These are phyloP conservation scores for Quercus lobata DNA, from an alignment of 331 rosid species.

Conservation along the genomic window DNA sequence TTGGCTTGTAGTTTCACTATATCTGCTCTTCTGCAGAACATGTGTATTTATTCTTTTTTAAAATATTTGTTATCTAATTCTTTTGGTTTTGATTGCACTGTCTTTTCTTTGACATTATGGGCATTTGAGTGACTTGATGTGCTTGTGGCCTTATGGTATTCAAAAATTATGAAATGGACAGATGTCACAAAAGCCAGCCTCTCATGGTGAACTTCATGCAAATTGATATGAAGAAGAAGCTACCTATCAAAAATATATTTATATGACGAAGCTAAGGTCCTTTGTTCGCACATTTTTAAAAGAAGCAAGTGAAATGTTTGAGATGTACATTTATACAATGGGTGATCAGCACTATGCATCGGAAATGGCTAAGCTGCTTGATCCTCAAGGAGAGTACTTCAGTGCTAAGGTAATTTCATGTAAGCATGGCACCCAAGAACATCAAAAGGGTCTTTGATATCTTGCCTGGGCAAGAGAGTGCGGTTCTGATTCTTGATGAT, in stretches of 20 bases:
- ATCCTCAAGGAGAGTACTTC: constrained; percentile 69
- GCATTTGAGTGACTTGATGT: not conserved
- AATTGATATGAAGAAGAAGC: constrained; percentile 3
- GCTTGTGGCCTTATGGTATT: not conserved
- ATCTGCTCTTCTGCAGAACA: not conserved
- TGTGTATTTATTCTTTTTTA: not conserved
- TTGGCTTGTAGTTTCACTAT: not conserved
- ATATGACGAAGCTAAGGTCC: constrained; percentile 81
- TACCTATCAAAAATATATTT: no score
- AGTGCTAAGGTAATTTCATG: constrained; percentile 69
- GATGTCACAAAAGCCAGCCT: constrained; percentile 64
- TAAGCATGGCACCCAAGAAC: constrained; percentile 75
- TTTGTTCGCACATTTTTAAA: constrained; percentile 57
- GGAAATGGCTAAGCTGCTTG: constrained; percentile 81
- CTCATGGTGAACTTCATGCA: constrained; percentile 45
- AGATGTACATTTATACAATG: constrained; percentile 78
- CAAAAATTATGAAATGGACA: constrained; percentile 19
- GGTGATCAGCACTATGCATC: constrained; percentile 73
- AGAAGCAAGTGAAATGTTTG: constrained; percentile 68
- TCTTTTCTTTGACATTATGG: not conserved
- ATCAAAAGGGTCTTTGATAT: constrained; percentile 82
- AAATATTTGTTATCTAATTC: not conserved
- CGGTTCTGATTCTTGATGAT: constrained; percentile 75
- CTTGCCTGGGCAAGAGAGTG: constrained; percentile 72
- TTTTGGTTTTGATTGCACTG: not conserved